These are phyloP conservation scores for Kodamaea fukazawae DNA, from an alignment of 805 yeast genomes.

Conservation along the genomic window DNA sequence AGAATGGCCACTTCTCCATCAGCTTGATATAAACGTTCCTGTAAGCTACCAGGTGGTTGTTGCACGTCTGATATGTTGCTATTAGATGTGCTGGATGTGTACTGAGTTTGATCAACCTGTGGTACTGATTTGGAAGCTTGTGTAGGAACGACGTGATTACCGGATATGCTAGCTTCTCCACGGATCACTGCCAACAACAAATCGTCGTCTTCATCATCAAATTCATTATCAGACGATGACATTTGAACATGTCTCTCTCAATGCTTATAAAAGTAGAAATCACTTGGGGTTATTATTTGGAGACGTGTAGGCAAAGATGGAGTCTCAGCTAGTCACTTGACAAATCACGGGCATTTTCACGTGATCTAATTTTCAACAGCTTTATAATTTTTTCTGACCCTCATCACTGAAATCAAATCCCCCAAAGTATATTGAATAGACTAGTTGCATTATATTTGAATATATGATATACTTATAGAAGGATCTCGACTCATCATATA, in stretches of 20 bases:
- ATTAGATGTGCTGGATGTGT: neutral
- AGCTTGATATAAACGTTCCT: constrained; percentile 34
- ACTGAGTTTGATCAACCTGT: neutral
- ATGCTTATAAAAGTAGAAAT: neutral
- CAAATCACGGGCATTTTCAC: constrained; percentile 1
- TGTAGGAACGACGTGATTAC: constrained; percentile 10
- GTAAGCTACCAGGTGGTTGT: neutral
- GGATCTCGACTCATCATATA: constrained; percentile 1
- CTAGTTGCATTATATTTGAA: constrained; percentile 1
- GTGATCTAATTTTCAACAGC: constrained; percentile 1
- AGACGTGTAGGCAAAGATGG: too few species aligned
- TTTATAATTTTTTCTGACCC: constrained; percentile 4
- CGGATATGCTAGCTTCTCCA: constrained; percentile 14
- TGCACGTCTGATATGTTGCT: neutral
- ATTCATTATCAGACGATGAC: constrained; percentile 25
- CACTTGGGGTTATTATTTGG: too few species aligned
- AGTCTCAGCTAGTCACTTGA: neutral
- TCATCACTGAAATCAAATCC: constrained; percentile 5
- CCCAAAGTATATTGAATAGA: too few species aligned
- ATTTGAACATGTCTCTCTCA: neutral
- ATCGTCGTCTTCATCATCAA: constrained; percentile 44
- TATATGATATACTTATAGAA: constrained; percentile 10
- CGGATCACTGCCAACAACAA: constrained; percentile 46
- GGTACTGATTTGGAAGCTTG: constrained; percentile 7
- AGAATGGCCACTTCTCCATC: constrained; percentile 82